These are phyloP conservation scores for Ceratobasidium theobromae DNA, from an alignment of 1,284 basidiomycete species.

Conservation along the genomic window DNA sequence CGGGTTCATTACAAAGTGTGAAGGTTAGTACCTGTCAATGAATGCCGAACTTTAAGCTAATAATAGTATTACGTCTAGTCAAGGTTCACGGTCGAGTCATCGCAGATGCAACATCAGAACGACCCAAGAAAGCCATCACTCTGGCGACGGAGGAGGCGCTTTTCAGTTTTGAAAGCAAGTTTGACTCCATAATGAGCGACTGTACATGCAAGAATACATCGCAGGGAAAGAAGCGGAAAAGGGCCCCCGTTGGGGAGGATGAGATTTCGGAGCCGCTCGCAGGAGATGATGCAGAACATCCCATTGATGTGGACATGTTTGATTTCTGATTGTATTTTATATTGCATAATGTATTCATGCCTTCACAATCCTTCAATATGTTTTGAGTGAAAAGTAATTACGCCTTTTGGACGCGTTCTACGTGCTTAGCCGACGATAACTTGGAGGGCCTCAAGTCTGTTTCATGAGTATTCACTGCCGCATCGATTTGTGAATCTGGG, in stretches of 20 bases:
- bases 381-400: too few relatives aligned
- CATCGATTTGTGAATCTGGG: background rate
- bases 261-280: background rate
- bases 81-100: slow-evolving; percentile 13
- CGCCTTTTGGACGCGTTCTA: background rate
- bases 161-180: background rate
- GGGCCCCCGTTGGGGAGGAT: background rate
- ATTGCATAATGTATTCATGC: background rate
- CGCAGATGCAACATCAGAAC: background rate
- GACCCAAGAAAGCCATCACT: background rate
- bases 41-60: background rate
- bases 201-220: slow-evolving; percentile 1
- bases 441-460: background rate
- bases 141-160: background rate
- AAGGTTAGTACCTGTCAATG: slow-evolving; percentile 1
- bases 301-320: slow-evolving; percentile 30
- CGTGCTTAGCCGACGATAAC: background rate
- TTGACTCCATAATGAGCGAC: background rate
- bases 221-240: slow-evolving; percentile 18
- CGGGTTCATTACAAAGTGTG: slow-evolving; percentile 1
- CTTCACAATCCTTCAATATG: too few relatives aligned
- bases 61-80: background rate
- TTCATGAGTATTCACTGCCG: background rate
- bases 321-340: slow-evolving; percentile 12
- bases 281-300: slow-evolving; percentile 14